Evolutionary conservation across 441 rosid species (phyloP).

Genomic region (Populus hybrid): DNA sequence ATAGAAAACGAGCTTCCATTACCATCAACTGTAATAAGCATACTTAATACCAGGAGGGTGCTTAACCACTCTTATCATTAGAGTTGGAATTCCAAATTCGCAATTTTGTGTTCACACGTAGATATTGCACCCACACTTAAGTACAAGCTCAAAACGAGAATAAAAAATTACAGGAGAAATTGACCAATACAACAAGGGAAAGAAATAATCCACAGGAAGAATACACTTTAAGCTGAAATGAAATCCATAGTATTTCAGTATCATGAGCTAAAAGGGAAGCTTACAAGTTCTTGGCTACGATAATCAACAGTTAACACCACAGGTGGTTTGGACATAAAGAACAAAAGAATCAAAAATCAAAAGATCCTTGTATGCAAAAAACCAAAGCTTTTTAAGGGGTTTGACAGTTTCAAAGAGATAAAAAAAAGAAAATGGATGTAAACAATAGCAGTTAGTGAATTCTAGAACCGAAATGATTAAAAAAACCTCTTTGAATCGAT

Average conservation of each 20-base stretch:
- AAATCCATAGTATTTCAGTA: constrained; percentile 1
- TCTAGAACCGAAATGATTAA: neutral
- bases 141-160: neutral
- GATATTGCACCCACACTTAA: neutral
- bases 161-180: neutral
- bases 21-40: constrained; percentile 7
- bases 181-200: neutral
- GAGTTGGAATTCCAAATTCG: neutral
- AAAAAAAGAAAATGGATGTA: neutral
- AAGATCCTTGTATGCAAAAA: neutral
- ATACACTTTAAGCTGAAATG: neutral
- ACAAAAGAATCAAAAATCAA: constrained; percentile 2
- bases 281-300: constrained; percentile 4
- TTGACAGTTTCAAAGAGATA: neutral
- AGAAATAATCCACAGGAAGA: neutral
- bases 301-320: neutral
- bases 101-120: neutral
- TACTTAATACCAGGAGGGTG: neutral
- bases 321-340: neutral
- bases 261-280: neutral
- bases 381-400: neutral
- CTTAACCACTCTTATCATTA: neutral
- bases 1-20: constrained; percentile 18
- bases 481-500: neutral
- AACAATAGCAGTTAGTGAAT: constrained; percentile 3